Percentiles rank a stretch among this genome's conserved stretches.
These are phyloP conservation scores for Rhodosorus marinus DNA, from an alignment of 23 red algal genomes.

Conservation along the genomic window DNA sequence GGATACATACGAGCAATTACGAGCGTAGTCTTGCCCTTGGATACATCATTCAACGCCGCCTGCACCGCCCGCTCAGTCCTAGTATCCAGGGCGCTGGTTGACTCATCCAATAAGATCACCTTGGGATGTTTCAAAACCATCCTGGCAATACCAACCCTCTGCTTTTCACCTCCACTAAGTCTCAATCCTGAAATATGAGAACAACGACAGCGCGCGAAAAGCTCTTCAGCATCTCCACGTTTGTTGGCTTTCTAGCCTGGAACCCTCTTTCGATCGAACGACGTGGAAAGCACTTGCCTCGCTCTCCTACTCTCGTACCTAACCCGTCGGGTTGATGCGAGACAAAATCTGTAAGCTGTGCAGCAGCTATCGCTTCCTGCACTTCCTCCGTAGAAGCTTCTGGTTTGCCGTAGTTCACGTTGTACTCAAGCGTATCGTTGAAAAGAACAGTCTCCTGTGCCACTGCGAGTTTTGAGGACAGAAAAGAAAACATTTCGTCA, in stretches of 20 bases:
- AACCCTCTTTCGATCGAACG: too few species aligned
- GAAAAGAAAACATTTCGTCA: neutral
- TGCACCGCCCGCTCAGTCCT: constrained; percentile 73
- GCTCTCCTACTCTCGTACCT: constrained; percentile 39
- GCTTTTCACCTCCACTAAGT: constrained; percentile 57
- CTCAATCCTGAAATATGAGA: too few species aligned
- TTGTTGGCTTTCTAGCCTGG: too few species aligned
- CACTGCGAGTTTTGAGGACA: neutral
- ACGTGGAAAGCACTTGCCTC: too few species aligned
- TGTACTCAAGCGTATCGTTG: constrained; percentile 55
- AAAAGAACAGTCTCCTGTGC: constrained; percentile 90
- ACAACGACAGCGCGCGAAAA: too few species aligned
- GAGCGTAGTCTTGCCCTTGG: constrained; percentile 44
- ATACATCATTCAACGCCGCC: constrained; percentile 22
- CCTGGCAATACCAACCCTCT: constrained; percentile 65
- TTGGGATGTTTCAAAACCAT: constrained; percentile 55
- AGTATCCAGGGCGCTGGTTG: constrained; percentile 54
- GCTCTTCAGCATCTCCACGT: too few species aligned
- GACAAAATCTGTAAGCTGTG: constrained; percentile 47
- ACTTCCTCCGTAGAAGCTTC: constrained; percentile 29
- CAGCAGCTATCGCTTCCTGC: constrained; percentile 18
- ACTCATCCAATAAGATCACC: constrained; percentile 65
- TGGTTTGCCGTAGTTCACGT: constrained; percentile 45
- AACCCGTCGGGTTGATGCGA: constrained; percentile 22
- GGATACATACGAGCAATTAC: constrained; percentile 72